Percentiles rank a stretch among this genome's conserved stretches.
Evolutionary conservation across 257 asterid genomes (phyloP).

Genomic region (Lycium ferocissimum): DNA sequence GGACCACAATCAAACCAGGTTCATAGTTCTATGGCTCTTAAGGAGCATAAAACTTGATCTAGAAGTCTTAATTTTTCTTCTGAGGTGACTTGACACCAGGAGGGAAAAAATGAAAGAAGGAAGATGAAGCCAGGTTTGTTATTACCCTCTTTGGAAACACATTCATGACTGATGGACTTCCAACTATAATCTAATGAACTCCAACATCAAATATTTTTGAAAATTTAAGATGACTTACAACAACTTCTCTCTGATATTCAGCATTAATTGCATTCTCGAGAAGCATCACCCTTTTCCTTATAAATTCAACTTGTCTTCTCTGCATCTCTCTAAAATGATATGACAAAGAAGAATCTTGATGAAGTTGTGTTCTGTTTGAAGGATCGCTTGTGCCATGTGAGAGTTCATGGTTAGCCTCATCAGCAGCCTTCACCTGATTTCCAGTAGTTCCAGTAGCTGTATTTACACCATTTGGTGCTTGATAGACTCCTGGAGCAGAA

Average conservation of each 20-base stretch:
- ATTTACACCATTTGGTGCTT: slow-evolving; percentile 52
- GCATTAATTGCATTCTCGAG: slow-evolving; percentile 81
- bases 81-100: slow-evolving; percentile 5
- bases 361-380: slow-evolving; percentile 58
- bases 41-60: not conserved
- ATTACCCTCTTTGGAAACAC: slow-evolving; percentile 2
- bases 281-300: slow-evolving; percentile 92
- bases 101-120: not conserved
- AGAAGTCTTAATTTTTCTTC: not conserved
- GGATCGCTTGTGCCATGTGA: slow-evolving; percentile 58
- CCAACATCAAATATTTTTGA: slow-evolving; percentile 5
- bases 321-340: slow-evolving; percentile 90
- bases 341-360: slow-evolving; percentile 66
- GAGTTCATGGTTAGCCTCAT: slow-evolving; percentile 52
- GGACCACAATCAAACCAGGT: slow-evolving; percentile 21
- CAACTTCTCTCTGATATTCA: slow-evolving; percentile 66
- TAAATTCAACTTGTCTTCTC: slow-evolving; percentile 87
- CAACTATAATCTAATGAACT: slow-evolving; percentile 25
- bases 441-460: slow-evolving; percentile 53
- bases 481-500: slow-evolving; percentile 49
- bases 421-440: slow-evolving; percentile 50
- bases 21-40: not conserved
- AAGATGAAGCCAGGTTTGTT: not conserved
- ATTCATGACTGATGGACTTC: slow-evolving; percentile 7
- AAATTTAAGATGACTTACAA: slow-evolving; percentile 59